Base-by-base conservation (phyloP, 768 basidiomycete species). In the Boletus sensibilis region DNA sequence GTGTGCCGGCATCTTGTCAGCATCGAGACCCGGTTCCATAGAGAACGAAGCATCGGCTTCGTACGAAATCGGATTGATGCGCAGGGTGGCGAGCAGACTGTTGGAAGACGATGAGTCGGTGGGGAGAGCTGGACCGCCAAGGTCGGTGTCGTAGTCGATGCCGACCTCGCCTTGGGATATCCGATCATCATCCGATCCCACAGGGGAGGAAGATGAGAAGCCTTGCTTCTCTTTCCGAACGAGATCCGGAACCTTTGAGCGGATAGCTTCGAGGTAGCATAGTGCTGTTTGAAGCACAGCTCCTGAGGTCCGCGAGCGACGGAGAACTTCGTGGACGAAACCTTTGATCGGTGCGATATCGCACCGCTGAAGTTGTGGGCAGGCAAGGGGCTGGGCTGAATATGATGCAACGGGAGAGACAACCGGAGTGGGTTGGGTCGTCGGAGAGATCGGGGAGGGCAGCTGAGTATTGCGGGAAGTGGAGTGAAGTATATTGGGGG, bases 271-370 rank as follows among this genome's bases (percentile, higher is more conserved):
- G 13, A 95, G 75, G 67, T 94, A 95, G 68, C 93, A 92, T 0
- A 93, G 74, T 0, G 94, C 93, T 0, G 92, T 90, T 68, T 95
- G 92, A 9, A 96, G 79, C 4, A 93, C 90, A 42, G 81, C 83
- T 41, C 87, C 89, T 5, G 90, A 89, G 0, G 92, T 94, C 45
- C 90, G 82, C 13, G 91, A 94, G 37, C 94, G 87, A 50, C 90
- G 82, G 14, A 96, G 79, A 9, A 94, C 89, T 72, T 96, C 92
- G 67, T 92, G 88, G 29, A 96, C 90, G 64, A 96, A 96, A 5
- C 80, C 78, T 60, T 82, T 86, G 60, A 92, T 80, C 9, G 88
- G 86, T 9, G 83, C 74, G 18, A 83, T 67, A 45, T 78, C 76
- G 59, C 67, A 63, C 12, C 52, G 64, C 14, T 64, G 59, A 29